Evolutionary conservation across 192 early-diverging fungal genomes (phyloP).

Genomic region (Linnemannia zychae): DNA sequence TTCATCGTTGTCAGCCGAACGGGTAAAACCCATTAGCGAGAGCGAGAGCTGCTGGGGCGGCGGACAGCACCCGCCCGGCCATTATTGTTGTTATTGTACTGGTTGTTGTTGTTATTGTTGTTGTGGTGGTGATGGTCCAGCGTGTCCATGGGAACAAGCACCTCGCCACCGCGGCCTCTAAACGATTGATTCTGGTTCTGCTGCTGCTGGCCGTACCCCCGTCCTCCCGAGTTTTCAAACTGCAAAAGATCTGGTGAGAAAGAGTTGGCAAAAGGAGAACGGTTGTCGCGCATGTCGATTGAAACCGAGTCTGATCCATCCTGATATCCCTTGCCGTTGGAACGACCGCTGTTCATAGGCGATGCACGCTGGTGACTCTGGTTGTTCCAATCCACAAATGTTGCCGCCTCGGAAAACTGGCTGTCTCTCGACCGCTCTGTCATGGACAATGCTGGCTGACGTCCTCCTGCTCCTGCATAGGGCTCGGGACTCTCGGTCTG

Average conservation of each 20-base stretch:
- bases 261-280: background rate
- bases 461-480: conserved; percentile 4
- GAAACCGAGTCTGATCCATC: conserved; percentile 10
- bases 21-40: conserved; percentile 10
- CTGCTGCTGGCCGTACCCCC: conserved; percentile 7
- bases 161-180: conserved; percentile 49
- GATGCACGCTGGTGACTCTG: conserved; percentile 18
- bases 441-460: conserved; percentile 15
- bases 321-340: background rate
- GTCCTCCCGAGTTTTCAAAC: conserved; percentile 17
- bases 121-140: conserved; percentile 24
- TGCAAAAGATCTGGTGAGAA: conserved; percentile 20
- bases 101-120: background rate
- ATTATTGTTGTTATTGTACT: conserved; percentile 3
- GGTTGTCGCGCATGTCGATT: conserved; percentile 33
- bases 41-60: conserved; percentile 42
- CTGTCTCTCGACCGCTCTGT: conserved; percentile 38
- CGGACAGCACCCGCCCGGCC: conserved; percentile 17
- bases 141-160: conserved; percentile 51
- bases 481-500: conserved; percentile 41
- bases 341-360: background rate
- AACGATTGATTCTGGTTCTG: background rate
- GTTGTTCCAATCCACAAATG: conserved; percentile 43
- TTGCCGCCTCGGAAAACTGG: conserved; percentile 37
- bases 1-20: no score